A percentile compares a stretch with the other conserved stretches of the same genome.
Conservation (phyloP, 257 asterid genomes). For the Jacaranda mimosifolia region DNA sequence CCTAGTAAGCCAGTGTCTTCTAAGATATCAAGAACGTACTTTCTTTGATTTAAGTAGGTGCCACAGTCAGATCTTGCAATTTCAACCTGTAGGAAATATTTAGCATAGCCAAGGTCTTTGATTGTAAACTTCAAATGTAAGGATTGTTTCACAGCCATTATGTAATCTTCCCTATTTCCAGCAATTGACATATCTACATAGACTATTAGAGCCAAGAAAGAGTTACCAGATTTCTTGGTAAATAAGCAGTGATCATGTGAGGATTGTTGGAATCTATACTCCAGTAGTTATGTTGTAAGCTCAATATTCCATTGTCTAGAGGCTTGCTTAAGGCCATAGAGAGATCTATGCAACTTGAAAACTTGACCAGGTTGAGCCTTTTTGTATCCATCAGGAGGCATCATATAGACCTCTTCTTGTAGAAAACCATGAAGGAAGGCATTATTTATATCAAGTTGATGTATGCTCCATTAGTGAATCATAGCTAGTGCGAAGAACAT, state of each 20-base stretch:
- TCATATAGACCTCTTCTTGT: not conserved
- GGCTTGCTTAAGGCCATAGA: not conserved
- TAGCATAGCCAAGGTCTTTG: not conserved
- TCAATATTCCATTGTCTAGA: not conserved
- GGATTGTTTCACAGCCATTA: too few relatives aligned
- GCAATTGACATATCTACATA: too few relatives aligned
- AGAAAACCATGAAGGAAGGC: not conserved
- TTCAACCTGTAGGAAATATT: not conserved
- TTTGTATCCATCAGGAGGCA: not conserved
- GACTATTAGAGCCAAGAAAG: too few relatives aligned
- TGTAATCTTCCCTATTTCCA: too few relatives aligned
- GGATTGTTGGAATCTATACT: not conserved
- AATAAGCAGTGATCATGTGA: not conserved
- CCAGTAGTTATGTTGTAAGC: too few relatives aligned
- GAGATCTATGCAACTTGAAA: not conserved
- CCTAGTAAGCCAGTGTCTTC: too few relatives aligned
- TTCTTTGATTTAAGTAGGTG: not conserved
- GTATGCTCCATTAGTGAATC: not conserved
- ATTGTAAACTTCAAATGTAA: too few relatives aligned
- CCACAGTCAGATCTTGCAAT: not conserved
- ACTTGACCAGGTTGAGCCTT: not conserved
- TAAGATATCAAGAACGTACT: not conserved
- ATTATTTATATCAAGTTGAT: not conserved
- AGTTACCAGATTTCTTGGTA: too few relatives aligned
- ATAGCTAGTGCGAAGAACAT: not conserved